phyloP scores from a whole-genome alignment of 495 filamentous ascomycete species.

The Thermothielavioides terrestris region DNA sequence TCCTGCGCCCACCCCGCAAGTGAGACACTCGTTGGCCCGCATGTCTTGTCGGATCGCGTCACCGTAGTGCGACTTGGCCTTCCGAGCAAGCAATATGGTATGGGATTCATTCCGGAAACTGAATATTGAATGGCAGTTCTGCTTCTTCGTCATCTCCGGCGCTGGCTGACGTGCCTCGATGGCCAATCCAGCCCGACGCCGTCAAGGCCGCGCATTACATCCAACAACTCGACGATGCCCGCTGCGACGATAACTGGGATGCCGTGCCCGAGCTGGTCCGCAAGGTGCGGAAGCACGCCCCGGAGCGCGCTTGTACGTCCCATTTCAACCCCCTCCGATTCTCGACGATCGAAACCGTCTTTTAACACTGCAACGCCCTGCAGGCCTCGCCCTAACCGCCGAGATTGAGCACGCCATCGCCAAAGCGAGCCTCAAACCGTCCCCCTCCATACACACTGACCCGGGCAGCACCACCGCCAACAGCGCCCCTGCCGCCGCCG shows the following conservation, averaged over 20 bases:
- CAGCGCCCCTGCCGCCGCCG: conserved; percentile 9
- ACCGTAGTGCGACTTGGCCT: conserved; percentile 27
- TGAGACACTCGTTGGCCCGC: conserved; percentile 8
- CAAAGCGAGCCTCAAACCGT: conserved; percentile 40
- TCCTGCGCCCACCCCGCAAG: background rate
- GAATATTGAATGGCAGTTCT: no score
- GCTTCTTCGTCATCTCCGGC: background rate
- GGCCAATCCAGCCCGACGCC: conserved; percentile 33
- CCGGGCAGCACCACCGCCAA: conserved; percentile 33
- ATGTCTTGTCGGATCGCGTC: conserved; percentile 24
- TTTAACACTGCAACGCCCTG: background rate
- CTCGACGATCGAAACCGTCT: no score
- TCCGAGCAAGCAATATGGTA: conserved; percentile 24
- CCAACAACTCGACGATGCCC: conserved; percentile 69
- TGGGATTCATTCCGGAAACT: background rate
- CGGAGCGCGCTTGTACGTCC: conserved; percentile 68
- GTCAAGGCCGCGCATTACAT: conserved; percentile 73
- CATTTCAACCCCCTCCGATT: background rate
- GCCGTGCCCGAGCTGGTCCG: conserved; percentile 81
- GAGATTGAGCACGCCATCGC: conserved; percentile 58
- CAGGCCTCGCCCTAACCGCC: conserved; percentile 70
- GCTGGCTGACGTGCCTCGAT: conserved; percentile 12
- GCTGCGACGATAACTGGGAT: conserved; percentile 82
- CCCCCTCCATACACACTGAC: conserved; percentile 12
- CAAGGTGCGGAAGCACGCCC: conserved; percentile 90